Percentiles rank a stretch among this genome's conserved stretches.
These are phyloP conservation scores for Chlorophyllum brunneum DNA, from an alignment of 768 basidiomycete genomes.

Conservation along the genomic window DNA sequence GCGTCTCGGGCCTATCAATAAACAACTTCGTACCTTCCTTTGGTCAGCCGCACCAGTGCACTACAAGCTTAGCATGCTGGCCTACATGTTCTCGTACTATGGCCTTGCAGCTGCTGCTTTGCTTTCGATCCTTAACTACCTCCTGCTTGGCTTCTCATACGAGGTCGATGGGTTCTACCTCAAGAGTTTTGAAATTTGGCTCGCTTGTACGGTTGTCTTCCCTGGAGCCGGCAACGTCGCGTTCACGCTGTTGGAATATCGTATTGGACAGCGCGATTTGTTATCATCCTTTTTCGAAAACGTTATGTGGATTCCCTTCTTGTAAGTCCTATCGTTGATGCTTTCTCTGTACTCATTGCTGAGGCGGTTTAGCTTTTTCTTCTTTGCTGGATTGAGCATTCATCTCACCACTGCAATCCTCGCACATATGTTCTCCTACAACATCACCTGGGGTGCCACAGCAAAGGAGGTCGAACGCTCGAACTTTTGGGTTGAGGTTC, in stretches of 20 bases:
- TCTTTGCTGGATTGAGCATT: conserved; percentile 73
- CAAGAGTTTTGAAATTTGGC: conserved; percentile 70
- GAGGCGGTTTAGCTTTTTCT: conserved; percentile 54
- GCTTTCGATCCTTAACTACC: conserved; percentile 67
- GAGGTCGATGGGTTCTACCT: conserved; percentile 69
- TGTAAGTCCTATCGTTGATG: conserved; percentile 40
- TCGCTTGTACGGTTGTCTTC: conserved; percentile 70
- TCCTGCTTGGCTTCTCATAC: conserved; percentile 59
- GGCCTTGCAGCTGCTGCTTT: conserved; percentile 62
- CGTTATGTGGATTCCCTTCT: conserved; percentile 67
- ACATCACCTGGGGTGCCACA: conserved; percentile 77
- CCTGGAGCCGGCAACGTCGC: conserved; percentile 66
- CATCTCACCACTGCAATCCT: conserved; percentile 63
- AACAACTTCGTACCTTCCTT: conserved; percentile 70
- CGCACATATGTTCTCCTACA: conserved; percentile 71
- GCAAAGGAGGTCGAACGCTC: conserved; percentile 82
- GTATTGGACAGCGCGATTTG: conserved; percentile 53
- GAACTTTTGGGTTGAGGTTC: conserved; percentile 90
- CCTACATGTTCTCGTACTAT: conserved; percentile 64
- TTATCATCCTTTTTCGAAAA: conserved; percentile 54
- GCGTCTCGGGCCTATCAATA: conserved; percentile 76
- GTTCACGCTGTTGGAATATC: conserved; percentile 67
- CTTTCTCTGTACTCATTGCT: not conserved
- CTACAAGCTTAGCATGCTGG: conserved; percentile 79
- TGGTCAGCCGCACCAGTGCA: conserved; percentile 78